phyloP scores from a whole-genome alignment of 2,329 filamentous ascomycete genomes.

The Lachnellula arida region DNA sequence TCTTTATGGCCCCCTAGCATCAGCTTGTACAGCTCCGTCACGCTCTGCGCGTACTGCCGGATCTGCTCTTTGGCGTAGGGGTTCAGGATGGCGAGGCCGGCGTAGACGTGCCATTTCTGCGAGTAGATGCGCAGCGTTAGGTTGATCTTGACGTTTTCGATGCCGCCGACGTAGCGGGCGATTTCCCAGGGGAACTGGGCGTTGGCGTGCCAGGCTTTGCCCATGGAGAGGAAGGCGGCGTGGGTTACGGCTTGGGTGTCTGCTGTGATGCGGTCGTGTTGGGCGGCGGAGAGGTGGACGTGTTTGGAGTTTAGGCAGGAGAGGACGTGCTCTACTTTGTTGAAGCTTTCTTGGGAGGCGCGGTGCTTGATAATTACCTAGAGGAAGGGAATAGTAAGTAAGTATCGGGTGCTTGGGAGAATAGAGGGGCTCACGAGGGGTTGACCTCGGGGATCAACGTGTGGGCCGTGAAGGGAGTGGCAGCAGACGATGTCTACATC shows the following conservation, averaged over 20 bases:
- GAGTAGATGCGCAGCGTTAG: slow-evolving; percentile 94
- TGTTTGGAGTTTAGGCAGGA: slow-evolving; percentile 79
- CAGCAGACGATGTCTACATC: slow-evolving; percentile 95
- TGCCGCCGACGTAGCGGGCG: slow-evolving; percentile 90
- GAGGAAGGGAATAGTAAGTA: not conserved
- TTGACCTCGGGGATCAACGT: slow-evolving; percentile 81
- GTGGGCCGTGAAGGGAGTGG: slow-evolving; percentile 92
- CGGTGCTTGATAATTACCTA: slow-evolving; percentile 86
- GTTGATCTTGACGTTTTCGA: slow-evolving; percentile 99
- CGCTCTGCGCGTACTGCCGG: slow-evolving; percentile 84
- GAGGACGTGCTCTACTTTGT: slow-evolving; percentile 75
- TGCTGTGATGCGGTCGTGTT: slow-evolving; percentile 95
- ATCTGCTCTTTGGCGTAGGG: slow-evolving; percentile 90
- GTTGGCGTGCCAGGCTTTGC: slow-evolving; percentile 94
- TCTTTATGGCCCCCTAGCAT: slow-evolving; percentile 83
- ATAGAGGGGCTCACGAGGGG: slow-evolving; percentile 59
- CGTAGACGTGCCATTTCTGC: slow-evolving; percentile 99
- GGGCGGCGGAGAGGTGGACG: slow-evolving; percentile 78
- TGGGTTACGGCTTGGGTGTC: slow-evolving; percentile 98
- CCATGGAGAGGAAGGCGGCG: slow-evolving; percentile 95
- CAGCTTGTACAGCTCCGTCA: slow-evolving; percentile 92
- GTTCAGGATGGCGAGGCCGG: slow-evolving; percentile 93
- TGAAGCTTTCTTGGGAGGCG: slow-evolving; percentile 69
- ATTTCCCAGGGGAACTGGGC: slow-evolving; percentile 96
- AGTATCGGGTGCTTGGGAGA: not conserved